Percentiles rank a stretch among this genome's conserved stretches.
phyloP scores from a whole-genome alignment of 1,139 yeast species.

The Diutina pseudorugosa region DNA sequence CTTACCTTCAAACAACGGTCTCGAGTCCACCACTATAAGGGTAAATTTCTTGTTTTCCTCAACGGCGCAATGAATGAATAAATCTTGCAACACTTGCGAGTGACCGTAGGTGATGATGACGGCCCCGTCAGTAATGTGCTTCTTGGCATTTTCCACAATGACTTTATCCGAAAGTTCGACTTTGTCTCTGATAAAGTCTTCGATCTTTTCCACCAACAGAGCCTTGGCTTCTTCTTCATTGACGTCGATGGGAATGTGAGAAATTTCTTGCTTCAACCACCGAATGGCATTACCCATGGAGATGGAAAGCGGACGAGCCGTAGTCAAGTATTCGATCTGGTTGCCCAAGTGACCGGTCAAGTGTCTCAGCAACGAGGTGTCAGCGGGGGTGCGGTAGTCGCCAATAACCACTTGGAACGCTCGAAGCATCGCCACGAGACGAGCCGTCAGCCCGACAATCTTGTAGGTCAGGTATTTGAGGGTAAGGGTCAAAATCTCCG shows the following conservation, averaged over 20 bases:
- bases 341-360: constrained; percentile 83
- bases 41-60: constrained; percentile 57
- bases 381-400: constrained; percentile 78
- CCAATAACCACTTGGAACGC: constrained; percentile 72
- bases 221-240: constrained; percentile 65
- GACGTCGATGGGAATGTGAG: constrained; percentile 60
- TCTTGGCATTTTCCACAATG: constrained; percentile 70
- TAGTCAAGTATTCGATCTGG: constrained; percentile 85
- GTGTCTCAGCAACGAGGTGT: constrained; percentile 78
- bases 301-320: constrained; percentile 84
- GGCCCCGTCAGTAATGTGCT: constrained; percentile 65
- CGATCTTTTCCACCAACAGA: constrained; percentile 56
- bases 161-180: constrained; percentile 75
- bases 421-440: constrained; percentile 76
- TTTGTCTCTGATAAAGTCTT: constrained; percentile 73
- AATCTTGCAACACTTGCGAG: constrained; percentile 69
- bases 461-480: constrained; percentile 74
- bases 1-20: constrained; percentile 92
- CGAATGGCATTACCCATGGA: constrained; percentile 98
- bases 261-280: constrained; percentile 91
- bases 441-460: constrained; percentile 79
- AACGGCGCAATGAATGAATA: constrained; percentile 57
- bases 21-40: constrained; percentile 85
- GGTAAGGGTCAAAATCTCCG: constrained; percentile 68
- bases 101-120: constrained; percentile 83